Evolutionary conservation across 2,329 filamentous ascomycete species (phyloP), one percentile per base, ranked within the genome.

Genomic region (Fusarium keratoplasticum): DNA sequence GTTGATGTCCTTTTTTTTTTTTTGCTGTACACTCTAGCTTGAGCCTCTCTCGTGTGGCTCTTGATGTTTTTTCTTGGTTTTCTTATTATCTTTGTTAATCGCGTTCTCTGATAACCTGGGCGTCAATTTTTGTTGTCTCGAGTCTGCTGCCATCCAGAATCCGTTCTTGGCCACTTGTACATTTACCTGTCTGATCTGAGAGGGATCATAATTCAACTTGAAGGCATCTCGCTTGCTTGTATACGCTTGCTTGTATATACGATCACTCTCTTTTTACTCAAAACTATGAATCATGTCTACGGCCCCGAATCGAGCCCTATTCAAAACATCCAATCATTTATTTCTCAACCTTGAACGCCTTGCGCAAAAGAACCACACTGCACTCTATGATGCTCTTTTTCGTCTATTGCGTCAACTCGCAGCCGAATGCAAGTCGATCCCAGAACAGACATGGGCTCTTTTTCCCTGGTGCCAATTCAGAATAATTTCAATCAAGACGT

Each of bases 1-100:
- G 67, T 58, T 71, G 9, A 18, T 38, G 16, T 25, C 25, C 13
- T 25, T 44, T 44, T 25, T 47, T 22, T 47, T 47, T 25, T 47
- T 47, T 73, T 74, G 76, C 67, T 78, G 76, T 77, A 77, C 66
- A 77, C 76, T 78, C 72, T 68, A 71, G 64, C 70, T 78, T 62
- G 72, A 59, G 73, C 67, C 67, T 27, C 40, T 44, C 40, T 47
- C 55, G 50, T 29, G 47, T 27, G 69, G 57, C 74, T 75, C 71
- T 67, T 38, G 63, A 62, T 72, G 67, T 78, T 76, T 74, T 69
- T 74, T 76, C 42, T 47, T 47, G 42, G 66, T 64, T 57, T 70
- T 72, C 67, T 61, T 66, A 70, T 67, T 68, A 67, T 75, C 66
- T 73, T 38, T 69, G 42, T 62, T 68, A 55, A 52, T 67, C 65